Evolutionary conservation across 1,284 basidiomycete species (phyloP).

Genomic region (Omphalotus olearius): DNA sequence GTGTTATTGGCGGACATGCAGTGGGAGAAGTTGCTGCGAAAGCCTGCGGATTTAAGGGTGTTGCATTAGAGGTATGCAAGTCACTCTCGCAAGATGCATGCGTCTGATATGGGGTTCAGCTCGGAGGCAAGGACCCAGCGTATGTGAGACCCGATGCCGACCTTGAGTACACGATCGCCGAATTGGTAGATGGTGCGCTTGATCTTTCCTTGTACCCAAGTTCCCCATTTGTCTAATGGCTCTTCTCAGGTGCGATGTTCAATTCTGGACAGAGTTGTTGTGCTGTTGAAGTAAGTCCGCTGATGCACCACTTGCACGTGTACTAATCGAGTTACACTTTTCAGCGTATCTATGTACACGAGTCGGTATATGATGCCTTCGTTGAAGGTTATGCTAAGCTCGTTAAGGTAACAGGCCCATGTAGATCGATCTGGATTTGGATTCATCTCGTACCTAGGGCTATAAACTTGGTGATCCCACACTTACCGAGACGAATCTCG

Average conservation of each 20-base stretch:
- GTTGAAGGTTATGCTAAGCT: constrained; percentile 72
- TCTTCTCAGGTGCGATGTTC: constrained; percentile 74
- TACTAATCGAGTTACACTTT: neutral
- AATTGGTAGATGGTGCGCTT: constrained; percentile 81
- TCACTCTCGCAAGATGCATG: neutral
- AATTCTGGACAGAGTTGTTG: constrained; percentile 96
- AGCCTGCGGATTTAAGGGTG: constrained; percentile 75
- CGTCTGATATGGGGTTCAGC: constrained; percentile 39
- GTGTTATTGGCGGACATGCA: constrained; percentile 63
- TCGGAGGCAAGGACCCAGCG: constrained; percentile 95
- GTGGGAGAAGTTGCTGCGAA: constrained; percentile 60
- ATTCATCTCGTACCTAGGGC: neutral
- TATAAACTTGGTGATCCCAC: constrained; percentile 86
- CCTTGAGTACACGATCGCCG: constrained; percentile 75
- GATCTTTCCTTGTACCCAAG: neutral
- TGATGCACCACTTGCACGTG: neutral
- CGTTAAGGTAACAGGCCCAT: constrained; percentile 52
- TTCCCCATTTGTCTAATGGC: neutral
- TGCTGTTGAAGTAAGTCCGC: constrained; percentile 61
- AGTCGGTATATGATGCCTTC: constrained; percentile 78
- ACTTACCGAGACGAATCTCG: constrained; percentile 68
- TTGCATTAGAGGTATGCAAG: constrained; percentile 63
- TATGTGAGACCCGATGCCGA: constrained; percentile 89
- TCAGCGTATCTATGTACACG: constrained; percentile 92
- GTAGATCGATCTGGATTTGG: neutral